Conservation (phyloP, 371 early-diverging fungal genomes). For the Lichtheimia hyalospora region DNA sequence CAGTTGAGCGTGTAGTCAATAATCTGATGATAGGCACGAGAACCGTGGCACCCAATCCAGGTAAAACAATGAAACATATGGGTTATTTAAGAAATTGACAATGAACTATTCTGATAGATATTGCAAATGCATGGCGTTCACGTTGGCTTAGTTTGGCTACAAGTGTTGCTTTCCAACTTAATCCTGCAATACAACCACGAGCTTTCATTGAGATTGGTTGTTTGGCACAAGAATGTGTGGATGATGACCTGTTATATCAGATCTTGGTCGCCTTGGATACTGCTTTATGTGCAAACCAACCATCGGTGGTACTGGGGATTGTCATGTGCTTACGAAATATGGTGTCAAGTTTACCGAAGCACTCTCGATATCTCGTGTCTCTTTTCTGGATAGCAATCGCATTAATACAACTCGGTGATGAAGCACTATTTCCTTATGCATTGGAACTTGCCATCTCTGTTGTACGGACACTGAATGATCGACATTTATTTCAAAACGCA, state of each 20-base stretch:
- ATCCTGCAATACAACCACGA: conserved; percentile 89
- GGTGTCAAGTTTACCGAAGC: conserved; percentile 69
- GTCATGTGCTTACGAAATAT: conserved; percentile 84
- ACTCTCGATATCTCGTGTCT: conserved; percentile 72
- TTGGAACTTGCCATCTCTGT: conserved; percentile 68
- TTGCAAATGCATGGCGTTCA: conserved; percentile 78
- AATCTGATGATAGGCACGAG: conserved; percentile 73
- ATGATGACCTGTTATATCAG: conserved; percentile 86
- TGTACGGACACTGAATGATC: conserved; percentile 65
- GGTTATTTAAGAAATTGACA: no score
- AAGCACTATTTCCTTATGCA: conserved; percentile 72
- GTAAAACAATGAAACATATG: no score
- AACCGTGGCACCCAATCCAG: conserved; percentile 67
- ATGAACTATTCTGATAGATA: no score
- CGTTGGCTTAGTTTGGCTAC: conserved; percentile 91
- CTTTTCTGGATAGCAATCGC: conserved; percentile 89
- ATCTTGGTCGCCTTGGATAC: conserved; percentile 80
- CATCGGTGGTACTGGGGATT: conserved; percentile 63
- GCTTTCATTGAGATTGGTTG: conserved; percentile 88
- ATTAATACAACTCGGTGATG: conserved; percentile 79
- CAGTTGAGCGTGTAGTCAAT: conserved; percentile 58
- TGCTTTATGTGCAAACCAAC: conserved; percentile 69
- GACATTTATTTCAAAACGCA: neutral
- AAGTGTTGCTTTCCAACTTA: conserved; percentile 87
- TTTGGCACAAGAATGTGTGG: conserved; percentile 79